phyloP scores from a whole-genome alignment of 805 yeast genomes.

The Saccharomycopsis sp. region DNA sequence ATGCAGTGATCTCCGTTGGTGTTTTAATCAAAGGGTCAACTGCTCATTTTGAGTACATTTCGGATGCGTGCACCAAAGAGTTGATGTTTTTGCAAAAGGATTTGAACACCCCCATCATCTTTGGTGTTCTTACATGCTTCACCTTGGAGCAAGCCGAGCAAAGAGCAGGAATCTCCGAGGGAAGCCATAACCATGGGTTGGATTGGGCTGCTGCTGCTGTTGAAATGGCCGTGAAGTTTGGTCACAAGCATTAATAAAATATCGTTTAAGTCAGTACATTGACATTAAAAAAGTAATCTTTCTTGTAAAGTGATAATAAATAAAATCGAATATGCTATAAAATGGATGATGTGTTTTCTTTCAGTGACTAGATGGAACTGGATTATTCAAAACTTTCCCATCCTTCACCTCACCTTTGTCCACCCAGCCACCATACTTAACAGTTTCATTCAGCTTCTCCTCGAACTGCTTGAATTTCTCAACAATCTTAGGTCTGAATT shows the following conservation, averaged over 20 bases:
- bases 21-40: slow-evolving; percentile 93
- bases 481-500: slow-evolving; percentile 75
- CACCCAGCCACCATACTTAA: slow-evolving; percentile 74
- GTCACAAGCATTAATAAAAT: too few relatives aligned
- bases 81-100: slow-evolving; percentile 74
- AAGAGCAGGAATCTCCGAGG: slow-evolving; percentile 70
- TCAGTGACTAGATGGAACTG: slow-evolving; percentile 18
- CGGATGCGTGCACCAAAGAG: slow-evolving; percentile 80
- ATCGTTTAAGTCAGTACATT: too few relatives aligned
- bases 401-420: slow-evolving; percentile 18
- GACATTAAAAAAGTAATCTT: background rate
- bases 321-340: too few relatives aligned
- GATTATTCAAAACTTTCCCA: slow-evolving; percentile 19
- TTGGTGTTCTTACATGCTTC: slow-evolving; percentile 87
- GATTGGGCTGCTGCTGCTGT: slow-evolving; percentile 99
- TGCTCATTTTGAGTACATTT: slow-evolving; percentile 96
- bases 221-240: slow-evolving; percentile 65
- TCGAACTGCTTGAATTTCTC: slow-evolving; percentile 63
- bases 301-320: background rate
- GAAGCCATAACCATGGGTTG: slow-evolving; percentile 89
- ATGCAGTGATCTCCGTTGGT: slow-evolving; percentile 90
- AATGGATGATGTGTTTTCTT: too few relatives aligned
- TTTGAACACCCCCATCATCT: slow-evolving; percentile 70
- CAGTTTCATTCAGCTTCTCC: slow-evolving; percentile 36
- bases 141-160: slow-evolving; percentile 91